Conservation (phyloP, 768 basidiomycete genomes). For the Mycena polygramma region DNA sequence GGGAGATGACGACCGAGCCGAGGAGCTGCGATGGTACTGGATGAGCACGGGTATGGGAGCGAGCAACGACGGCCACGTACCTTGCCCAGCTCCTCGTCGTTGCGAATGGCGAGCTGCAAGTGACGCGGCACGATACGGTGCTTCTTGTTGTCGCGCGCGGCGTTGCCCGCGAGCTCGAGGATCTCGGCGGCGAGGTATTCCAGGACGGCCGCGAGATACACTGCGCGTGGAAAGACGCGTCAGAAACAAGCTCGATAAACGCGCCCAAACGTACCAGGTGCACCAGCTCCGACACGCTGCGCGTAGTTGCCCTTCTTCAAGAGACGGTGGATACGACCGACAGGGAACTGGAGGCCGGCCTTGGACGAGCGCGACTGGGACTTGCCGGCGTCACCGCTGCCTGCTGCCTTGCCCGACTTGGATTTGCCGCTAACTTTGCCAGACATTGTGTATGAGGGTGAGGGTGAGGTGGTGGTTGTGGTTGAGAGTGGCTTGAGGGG, state of each 20-base stretch:
- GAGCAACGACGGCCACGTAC: conserved; percentile 5
- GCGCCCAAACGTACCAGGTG: conserved; percentile 61
- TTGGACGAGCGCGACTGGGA: conserved; percentile 71
- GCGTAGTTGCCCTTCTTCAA: conserved; percentile 83
- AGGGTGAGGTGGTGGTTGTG: conserved; percentile 19
- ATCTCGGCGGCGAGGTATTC: conserved; percentile 89
- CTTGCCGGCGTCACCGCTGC: conserved; percentile 53
- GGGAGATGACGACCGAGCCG: conserved; percentile 28
- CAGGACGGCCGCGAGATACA: conserved; percentile 85
- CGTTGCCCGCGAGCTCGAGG: conserved; percentile 84
- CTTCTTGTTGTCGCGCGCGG: conserved; percentile 79
- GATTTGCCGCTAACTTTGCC: conserved; percentile 61
- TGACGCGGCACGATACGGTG: conserved; percentile 88
- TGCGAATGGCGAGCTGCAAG: conserved; percentile 85
- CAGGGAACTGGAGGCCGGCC: conserved; percentile 79
- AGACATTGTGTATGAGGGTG: conserved; percentile 43
- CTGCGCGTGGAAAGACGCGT: conserved; percentile 46
- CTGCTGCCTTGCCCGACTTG: conserved; percentile 64
- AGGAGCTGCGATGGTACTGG: conserved; percentile 14
- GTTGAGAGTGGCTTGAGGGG: conserved; percentile 30
- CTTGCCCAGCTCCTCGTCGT: conserved; percentile 71
- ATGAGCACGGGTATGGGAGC: background rate
- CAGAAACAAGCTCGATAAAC: background rate
- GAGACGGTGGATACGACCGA: conserved; percentile 85
- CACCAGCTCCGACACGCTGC: conserved; percentile 81